A percentile compares a stretch with the other conserved stretches of the same genome.
Conservation (phyloP, 306 rosid genomes). For the Cyclanthera cordifolia region DNA sequence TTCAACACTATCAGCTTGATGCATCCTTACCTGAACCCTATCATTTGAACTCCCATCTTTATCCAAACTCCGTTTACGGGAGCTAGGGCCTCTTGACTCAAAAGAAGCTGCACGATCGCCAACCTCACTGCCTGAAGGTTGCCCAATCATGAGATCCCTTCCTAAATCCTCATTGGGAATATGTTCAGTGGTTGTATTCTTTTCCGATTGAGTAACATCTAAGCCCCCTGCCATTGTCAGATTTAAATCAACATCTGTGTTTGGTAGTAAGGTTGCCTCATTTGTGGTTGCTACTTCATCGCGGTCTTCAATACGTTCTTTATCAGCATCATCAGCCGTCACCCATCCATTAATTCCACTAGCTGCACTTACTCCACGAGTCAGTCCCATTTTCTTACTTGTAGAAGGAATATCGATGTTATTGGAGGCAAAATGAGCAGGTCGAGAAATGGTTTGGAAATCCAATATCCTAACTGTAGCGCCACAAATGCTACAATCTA, state of each 20-base stretch:
- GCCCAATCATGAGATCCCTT: slow-evolving; percentile 93
- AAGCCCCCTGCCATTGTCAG: slow-evolving; percentile 85
- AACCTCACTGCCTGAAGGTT: slow-evolving; percentile 93
- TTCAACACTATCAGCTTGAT: slow-evolving; percentile 95
- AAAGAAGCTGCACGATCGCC: slow-evolving; percentile 93
- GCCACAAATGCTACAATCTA: slow-evolving; percentile 95
- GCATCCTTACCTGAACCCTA: slow-evolving; percentile 54
- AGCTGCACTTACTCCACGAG: slow-evolving; percentile 98
- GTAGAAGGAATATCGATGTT: slow-evolving; percentile 66
- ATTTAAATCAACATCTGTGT: slow-evolving; percentile 67
- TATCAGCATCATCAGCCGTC: slow-evolving; percentile 68
- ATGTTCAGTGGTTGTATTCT: slow-evolving; percentile 54
- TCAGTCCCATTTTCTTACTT: slow-evolving; percentile 83
- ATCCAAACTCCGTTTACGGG: slow-evolving; percentile 83
- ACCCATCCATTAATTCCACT: slow-evolving; percentile 98
- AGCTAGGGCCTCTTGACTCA: slow-evolving; percentile 97
- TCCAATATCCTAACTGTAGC: slow-evolving; percentile 77
- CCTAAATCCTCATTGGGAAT: slow-evolving; percentile 75
- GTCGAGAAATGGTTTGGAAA: slow-evolving; percentile 71
- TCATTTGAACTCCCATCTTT: slow-evolving; percentile 81
- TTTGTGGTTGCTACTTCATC: slow-evolving; percentile 89
- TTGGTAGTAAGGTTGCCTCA: slow-evolving; percentile 37
- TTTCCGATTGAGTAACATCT: slow-evolving; percentile 44
- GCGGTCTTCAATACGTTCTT: slow-evolving; percentile 86
- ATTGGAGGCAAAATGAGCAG: slow-evolving; percentile 60